phyloP scores from a whole-genome alignment of 2,329 filamentous ascomycete species.

The Fusarium sp. region DNA sequence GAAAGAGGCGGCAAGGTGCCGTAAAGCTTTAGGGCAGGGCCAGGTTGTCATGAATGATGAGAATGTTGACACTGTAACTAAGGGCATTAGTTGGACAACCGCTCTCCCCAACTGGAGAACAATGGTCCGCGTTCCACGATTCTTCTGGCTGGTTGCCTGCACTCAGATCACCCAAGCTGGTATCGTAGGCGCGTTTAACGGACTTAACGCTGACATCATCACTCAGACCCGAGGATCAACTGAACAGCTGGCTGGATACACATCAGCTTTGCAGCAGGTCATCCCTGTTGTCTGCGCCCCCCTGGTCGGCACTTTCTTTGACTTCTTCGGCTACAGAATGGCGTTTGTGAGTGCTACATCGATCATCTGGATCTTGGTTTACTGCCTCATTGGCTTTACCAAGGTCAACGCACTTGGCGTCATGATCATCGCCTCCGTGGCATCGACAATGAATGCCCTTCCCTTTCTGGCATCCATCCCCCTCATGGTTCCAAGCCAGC shows the following conservation, averaged over 20 bases:
- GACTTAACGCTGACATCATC: constrained; percentile 41
- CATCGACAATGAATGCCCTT: constrained; percentile 43
- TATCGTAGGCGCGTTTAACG: constrained; percentile 21
- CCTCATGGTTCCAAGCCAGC: constrained; percentile 20
- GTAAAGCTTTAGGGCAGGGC: too few relatives aligned
- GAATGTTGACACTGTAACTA: background rate
- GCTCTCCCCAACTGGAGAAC: background rate
- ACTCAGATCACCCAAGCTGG: background rate
- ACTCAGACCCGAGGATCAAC: constrained; percentile 41
- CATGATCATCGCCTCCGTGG: constrained; percentile 45
- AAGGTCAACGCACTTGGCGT: constrained; percentile 35
- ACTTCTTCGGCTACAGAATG: constrained; percentile 41
- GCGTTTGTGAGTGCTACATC: constrained; percentile 44
- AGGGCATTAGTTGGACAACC: background rate
- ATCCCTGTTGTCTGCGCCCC: constrained; percentile 44
- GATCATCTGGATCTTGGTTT: constrained; percentile 36
- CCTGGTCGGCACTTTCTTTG: constrained; percentile 39
- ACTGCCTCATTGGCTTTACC: constrained; percentile 40
- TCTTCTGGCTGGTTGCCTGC: background rate
- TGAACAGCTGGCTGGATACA: constrained; percentile 45
- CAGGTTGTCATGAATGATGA: too few relatives aligned
- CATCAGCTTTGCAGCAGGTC: constrained; percentile 44
- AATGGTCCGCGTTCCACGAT: background rate
- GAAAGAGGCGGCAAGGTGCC: background rate
- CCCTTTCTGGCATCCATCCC: constrained; percentile 44